These are phyloP conservation scores for Cymbidium sinense DNA, from an alignment of 106 monocot species.

Conservation along the genomic window DNA sequence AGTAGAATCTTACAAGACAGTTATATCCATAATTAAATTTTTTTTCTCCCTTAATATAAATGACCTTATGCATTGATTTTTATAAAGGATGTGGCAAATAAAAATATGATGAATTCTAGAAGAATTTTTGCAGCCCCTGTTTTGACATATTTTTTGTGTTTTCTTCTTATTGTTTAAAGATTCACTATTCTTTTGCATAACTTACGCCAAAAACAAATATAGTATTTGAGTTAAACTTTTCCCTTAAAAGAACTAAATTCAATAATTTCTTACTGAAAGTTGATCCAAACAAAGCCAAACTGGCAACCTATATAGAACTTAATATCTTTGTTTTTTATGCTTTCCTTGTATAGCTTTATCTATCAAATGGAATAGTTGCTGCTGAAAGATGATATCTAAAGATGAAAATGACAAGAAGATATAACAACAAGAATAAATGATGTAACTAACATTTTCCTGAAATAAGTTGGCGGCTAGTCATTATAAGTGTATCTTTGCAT, in stretches of 20 bases:
- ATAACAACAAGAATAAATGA: neutral
- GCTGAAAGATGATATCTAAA: neutral
- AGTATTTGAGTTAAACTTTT: neutral
- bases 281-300: neutral
- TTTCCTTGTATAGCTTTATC: neutral
- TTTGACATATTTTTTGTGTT: no score
- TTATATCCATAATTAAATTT: no score
- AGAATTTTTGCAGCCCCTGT: no score
- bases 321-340: neutral
- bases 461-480: constrained; percentile 85
- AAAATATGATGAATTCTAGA: no score
- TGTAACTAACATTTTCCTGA: constrained; percentile 65
- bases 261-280: neutral
- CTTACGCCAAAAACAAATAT: neutral
- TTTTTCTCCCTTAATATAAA: no score
- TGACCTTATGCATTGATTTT: no score
- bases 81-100: no score
- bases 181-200: no score
- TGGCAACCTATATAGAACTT: neutral
- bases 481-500: constrained; percentile 74
- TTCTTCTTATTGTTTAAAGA: no score
- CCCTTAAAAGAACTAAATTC: neutral
- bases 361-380: neutral
- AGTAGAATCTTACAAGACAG: no score
- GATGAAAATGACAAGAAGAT: neutral